Conservation (phyloP, 176 grass and related monocot genomes). For the Musa itinerans region DNA sequence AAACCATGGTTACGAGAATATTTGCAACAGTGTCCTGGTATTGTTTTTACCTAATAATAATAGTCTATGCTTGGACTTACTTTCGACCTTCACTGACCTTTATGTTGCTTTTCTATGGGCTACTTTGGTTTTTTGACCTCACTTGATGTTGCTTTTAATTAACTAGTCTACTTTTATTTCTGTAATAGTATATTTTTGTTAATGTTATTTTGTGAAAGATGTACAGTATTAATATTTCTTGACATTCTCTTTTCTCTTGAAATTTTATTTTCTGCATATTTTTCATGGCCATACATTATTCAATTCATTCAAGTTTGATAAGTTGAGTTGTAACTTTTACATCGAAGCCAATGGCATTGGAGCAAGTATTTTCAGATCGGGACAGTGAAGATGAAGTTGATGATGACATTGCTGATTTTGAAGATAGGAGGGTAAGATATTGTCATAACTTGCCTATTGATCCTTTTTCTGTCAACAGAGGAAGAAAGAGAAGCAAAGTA, state of each 20-base stretch:
- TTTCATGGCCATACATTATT: slow-evolving; percentile 8
- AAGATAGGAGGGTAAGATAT: slow-evolving; percentile 72
- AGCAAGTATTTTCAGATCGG: slow-evolving; percentile 56
- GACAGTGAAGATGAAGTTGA: slow-evolving; percentile 97
- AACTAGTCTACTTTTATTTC: no score
- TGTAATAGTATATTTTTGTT: no score
- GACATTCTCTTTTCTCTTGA: slow-evolving; percentile 4
- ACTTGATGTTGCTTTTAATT: no score
- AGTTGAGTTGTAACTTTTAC: slow-evolving; percentile 6
- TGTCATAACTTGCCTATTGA: slow-evolving; percentile 2
- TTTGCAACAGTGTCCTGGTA: no score
- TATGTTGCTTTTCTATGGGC: no score
- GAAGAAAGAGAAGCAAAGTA: not conserved
- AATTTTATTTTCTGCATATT: slow-evolving; percentile 7
- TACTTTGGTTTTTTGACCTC: no score
- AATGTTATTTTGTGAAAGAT: no score
- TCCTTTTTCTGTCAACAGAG: no score
- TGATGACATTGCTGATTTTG: slow-evolving; percentile 73
- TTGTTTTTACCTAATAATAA: no score
- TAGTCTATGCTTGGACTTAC: no score
- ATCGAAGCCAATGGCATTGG: slow-evolving; percentile 64
- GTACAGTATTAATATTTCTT: not conserved
- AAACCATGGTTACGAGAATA: no score
- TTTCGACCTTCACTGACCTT: no score
- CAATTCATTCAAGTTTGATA: not conserved